Evolutionary conservation across 2,329 filamentous ascomycete species (phyloP), one percentile per base, ranked within the genome.

Genomic region (Calonectria honghensis): DNA sequence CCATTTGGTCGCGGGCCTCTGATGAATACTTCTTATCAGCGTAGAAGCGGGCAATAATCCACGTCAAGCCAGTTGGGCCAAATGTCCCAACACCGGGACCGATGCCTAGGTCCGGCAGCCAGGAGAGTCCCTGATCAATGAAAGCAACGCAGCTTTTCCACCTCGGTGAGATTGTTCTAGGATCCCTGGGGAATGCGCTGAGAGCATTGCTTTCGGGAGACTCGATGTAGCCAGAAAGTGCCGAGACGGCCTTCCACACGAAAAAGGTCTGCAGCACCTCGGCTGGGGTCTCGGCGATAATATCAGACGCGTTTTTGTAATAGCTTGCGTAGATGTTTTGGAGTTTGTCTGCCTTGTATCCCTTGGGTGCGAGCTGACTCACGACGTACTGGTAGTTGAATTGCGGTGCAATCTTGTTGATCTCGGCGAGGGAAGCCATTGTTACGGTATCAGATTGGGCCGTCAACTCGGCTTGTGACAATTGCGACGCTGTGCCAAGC

Each of bases 31-130:
- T 89, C 65, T 91, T 91, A 75, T 94, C 90, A 2, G 95, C 88
- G 76, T 93, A 95, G 85, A 95, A 94, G 32, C 92, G 90, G 80
- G 92, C 93, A 20, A 94, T 85, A 64, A 94, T 92, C 93, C 93
- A 95, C 3, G 90, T 90, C 31, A 95, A 82, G 7, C 90, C 89
- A 32, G 57, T 66, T 20, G 73, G 73, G 16, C 75, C 57, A 27
- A 73, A 29, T 5, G 57, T 20, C 5, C 31, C 41, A 9, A 37
- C 4, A 3, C 27, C 29, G 0, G 6, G 1, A 13, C n/a, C 20
- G 2, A 11, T 0, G 1, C 20, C 29, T 11, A 65, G 39, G 0
- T 10, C 11, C 0, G 57, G 57, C 14, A 78, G 24, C 76, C 76
- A 78, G 16, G 31, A 37, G 9, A 75, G 57, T 4, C 76, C 77